Percentiles rank a stretch among this genome's conserved stretches.
Conservation (phyloP, 192 early-diverging fungal genomes). For the Paraglomus occultum region DNA sequence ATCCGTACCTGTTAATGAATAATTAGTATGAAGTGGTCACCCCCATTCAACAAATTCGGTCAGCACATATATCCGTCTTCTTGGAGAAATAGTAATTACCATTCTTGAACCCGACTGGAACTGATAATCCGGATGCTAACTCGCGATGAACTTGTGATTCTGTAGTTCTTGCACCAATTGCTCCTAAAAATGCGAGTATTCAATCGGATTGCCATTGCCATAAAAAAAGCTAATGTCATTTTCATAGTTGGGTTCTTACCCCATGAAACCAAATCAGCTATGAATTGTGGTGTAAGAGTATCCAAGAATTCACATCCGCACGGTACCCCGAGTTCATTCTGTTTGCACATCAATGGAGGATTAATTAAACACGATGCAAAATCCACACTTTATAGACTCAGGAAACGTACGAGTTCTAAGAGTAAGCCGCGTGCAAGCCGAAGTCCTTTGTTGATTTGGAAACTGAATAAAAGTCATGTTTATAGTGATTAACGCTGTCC, state of each 20-base stretch:
- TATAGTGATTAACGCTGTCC: neutral
- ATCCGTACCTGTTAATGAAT: conserved; percentile 64
- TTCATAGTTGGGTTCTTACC: conserved; percentile 34
- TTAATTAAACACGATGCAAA: neutral
- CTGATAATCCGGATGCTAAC: conserved; percentile 77
- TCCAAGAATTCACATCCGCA: conserved; percentile 77
- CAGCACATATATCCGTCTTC: neutral
- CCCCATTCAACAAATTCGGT: neutral
- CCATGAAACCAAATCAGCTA: conserved; percentile 75
- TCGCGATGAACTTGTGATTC: conserved; percentile 84
- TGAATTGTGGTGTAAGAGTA: conserved; percentile 81
- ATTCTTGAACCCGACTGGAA: conserved; percentile 82
- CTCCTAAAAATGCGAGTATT: conserved; percentile 37
- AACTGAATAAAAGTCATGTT: conserved; percentile 35
- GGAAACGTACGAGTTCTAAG: conserved; percentile 55
- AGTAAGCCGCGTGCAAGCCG: conserved; percentile 70
- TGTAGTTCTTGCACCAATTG: conserved; percentile 81
- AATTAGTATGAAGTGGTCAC: neutral
- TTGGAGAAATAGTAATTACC: conserved; percentile 37
- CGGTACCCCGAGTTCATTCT: conserved; percentile 71
- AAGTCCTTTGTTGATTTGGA: conserved; percentile 82
- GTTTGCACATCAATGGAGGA: neutral
- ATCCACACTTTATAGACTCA: conserved; percentile 2
- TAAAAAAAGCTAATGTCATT: neutral
- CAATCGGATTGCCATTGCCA: neutral